These are phyloP conservation scores for Thozetella sp. DNA, from an alignment of 495 filamentous ascomycete species.

Conservation along the genomic window DNA sequence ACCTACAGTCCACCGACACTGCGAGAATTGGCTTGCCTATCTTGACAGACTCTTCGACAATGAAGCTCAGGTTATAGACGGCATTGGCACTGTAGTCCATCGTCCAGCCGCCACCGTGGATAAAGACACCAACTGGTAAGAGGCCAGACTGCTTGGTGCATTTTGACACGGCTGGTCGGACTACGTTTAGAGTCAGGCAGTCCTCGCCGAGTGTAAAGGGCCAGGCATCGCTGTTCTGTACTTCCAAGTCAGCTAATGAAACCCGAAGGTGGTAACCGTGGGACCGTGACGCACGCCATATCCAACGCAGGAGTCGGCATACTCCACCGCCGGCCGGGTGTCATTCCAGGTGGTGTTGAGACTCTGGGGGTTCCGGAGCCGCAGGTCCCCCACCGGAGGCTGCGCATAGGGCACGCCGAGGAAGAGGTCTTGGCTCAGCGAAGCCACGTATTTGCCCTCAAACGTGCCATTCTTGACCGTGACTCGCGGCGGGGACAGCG, in stretches of 20 bases:
- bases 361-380: too few relatives aligned
- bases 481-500: background rate
- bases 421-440: constrained; percentile 51
- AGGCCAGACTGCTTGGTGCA: constrained; percentile 5
- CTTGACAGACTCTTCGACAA: constrained; percentile 31
- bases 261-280: too few relatives aligned
- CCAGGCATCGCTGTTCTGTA: constrained; percentile 44
- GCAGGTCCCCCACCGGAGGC: too few relatives aligned
- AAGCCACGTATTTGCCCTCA: constrained; percentile 31
- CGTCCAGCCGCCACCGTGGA: constrained; percentile 54
- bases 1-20: constrained; percentile 43
- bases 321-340: too few relatives aligned
- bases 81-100: constrained; percentile 46
- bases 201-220: constrained; percentile 36
- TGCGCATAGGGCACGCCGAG: constrained; percentile 55
- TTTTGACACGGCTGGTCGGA: constrained; percentile 14
- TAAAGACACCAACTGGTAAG: constrained; percentile 56
- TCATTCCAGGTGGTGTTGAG: too few relatives aligned
- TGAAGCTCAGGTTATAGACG: constrained; percentile 55
- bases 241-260: too few relatives aligned
- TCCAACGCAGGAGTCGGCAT: too few relatives aligned
- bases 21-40: constrained; percentile 26
- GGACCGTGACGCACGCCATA: too few relatives aligned
- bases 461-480: constrained; percentile 41
- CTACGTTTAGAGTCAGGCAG: constrained; percentile 34